These are phyloP conservation scores for Bidens hawaiensis DNA, from an alignment of 140 eudicot genomes.

Conservation along the genomic window DNA sequence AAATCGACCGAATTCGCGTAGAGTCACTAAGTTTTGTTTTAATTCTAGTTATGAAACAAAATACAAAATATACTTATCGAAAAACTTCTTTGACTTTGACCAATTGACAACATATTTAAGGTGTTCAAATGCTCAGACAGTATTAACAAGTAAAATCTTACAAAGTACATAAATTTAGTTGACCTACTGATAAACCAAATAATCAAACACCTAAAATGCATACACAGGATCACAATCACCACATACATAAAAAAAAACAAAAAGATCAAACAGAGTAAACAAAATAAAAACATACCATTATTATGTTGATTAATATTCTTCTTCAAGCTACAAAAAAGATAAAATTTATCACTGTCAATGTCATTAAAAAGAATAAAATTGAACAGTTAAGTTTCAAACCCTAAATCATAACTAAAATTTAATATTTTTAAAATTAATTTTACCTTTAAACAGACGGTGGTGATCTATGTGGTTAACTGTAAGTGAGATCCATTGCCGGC, in stretches of 20 bases:
- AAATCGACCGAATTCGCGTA: too few species aligned
- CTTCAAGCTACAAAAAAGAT: constrained; percentile 6
- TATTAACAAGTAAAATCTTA: background rate
- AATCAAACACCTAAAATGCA: constrained; percentile 15
- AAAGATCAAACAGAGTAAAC: too few species aligned
- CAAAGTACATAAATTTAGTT: background rate
- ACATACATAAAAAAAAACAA: too few species aligned
- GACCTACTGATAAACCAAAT: background rate
- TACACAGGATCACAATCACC: constrained; percentile 1
- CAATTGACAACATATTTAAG: background rate
- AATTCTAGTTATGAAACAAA: background rate
- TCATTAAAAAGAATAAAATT: background rate
- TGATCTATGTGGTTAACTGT: constrained; percentile 11
- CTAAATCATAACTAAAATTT: background rate
- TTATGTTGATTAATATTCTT: constrained; percentile 7
- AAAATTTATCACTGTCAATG: constrained; percentile 8
- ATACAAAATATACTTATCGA: background rate
- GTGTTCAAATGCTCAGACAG: constrained; percentile 5
- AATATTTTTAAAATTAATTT: background rate
- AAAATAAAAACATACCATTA: constrained; percentile 20
- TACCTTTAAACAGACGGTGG: constrained; percentile 1
- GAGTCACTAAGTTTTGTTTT: too few species aligned
- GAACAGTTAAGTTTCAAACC: constrained; percentile 10
- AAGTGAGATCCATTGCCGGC: constrained; percentile 31
- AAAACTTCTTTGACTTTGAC: background rate